Evolutionary conservation across 176 grass and related monocot species (phyloP).

Genomic region (Stipa capillata): DNA sequence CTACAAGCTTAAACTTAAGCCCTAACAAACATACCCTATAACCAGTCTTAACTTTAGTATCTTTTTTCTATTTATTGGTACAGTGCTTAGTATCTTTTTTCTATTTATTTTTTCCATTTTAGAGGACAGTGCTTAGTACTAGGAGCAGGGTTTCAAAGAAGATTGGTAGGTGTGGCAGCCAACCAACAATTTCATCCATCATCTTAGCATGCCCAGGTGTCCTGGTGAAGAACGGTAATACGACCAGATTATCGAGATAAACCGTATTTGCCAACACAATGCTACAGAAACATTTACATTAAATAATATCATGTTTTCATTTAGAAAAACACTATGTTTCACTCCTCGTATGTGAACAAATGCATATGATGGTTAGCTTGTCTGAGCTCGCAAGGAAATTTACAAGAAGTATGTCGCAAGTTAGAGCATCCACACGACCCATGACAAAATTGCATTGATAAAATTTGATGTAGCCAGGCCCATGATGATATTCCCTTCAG

Average conservation of each 20-base stretch:
- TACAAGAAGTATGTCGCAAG: conserved; percentile 6
- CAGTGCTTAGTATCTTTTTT: too few species aligned
- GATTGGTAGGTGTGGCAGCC: not conserved
- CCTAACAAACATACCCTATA: too few species aligned
- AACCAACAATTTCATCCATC: not conserved
- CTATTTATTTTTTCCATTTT: too few species aligned
- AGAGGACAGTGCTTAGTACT: too few species aligned
- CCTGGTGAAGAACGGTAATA: not conserved
- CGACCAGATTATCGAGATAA: not conserved
- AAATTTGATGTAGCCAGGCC: not conserved
- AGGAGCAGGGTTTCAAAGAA: not conserved
- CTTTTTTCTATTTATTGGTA: too few species aligned
- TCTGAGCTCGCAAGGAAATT: conserved; percentile 14
- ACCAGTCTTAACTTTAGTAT: too few species aligned
- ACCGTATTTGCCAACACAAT: not conserved
- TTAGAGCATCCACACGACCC: too few species aligned
- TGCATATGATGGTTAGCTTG: conserved; percentile 6
- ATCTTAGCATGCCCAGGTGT: not conserved
- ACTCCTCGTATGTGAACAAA: not conserved
- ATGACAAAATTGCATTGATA: not conserved
- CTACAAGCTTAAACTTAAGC: too few species aligned
- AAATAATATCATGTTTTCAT: not conserved
- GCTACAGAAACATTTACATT: conserved; percentile 16
- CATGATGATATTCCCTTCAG: not conserved
- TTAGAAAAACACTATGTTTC: not conserved